Conservation (phyloP, 805 yeast genomes). For the Candida loeiensis region DNA sequence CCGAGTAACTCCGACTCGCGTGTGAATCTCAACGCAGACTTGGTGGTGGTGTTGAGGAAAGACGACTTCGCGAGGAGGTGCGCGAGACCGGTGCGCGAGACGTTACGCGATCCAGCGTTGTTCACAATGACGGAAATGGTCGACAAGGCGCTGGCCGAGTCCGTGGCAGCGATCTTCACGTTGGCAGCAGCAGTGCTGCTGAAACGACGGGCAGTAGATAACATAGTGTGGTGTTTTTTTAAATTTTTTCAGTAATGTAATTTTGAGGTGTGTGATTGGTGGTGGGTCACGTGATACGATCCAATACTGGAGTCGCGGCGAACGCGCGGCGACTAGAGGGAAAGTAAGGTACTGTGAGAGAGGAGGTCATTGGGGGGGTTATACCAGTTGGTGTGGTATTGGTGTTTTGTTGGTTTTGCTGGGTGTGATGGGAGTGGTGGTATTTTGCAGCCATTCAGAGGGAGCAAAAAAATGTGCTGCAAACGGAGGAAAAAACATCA, state of each 20-base stretch:
- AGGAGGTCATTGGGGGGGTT: too few relatives aligned
- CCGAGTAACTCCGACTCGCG: conserved; percentile 95
- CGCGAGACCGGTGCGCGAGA: conserved; percentile 68
- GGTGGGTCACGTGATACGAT: conserved; percentile 4
- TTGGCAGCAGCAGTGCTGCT: conserved; percentile 31
- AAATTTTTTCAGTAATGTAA: conserved; percentile 6
- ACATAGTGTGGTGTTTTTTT: conserved; percentile 22
- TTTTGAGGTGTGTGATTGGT: conserved; percentile 7
- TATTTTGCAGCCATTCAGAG: too few relatives aligned
- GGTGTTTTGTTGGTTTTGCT: too few relatives aligned
- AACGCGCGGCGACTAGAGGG: too few relatives aligned
- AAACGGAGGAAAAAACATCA: too few relatives aligned
- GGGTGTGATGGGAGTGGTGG: too few relatives aligned
- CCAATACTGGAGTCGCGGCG: background rate
- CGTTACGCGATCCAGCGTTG: conserved; percentile 79
- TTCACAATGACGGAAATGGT: conserved; percentile 72
- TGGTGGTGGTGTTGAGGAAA: conserved; percentile 75
- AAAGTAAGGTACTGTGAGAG: background rate
- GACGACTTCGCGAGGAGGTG: conserved; percentile 82
- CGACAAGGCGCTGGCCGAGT: conserved; percentile 65
- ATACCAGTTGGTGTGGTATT: too few relatives aligned
- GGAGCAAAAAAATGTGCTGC: too few relatives aligned
- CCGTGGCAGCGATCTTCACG: conserved; percentile 50
- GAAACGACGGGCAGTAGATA: conserved; percentile 41
- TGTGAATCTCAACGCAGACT: conserved; percentile 87